Conservation (phyloP, 1,284 basidiomycete species). For the Moniliophthora roreri region DNA sequence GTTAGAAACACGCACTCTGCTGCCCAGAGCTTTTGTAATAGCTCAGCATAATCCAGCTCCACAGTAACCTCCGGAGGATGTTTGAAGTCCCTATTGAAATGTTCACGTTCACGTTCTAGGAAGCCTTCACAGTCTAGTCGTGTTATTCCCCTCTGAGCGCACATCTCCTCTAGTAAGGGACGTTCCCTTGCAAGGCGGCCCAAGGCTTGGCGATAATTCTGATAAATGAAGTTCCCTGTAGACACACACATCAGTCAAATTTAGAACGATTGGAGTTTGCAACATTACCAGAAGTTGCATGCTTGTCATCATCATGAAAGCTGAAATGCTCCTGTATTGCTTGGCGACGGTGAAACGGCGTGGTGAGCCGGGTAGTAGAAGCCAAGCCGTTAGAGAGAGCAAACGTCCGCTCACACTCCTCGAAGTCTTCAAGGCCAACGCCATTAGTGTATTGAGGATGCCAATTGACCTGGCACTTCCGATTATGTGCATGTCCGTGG, state of each 20-base stretch:
- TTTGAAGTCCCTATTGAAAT: constrained; percentile 17
- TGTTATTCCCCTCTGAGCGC: no score
- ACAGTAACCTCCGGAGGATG: constrained; percentile 15
- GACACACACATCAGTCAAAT: not conserved
- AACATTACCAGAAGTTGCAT: constrained; percentile 15
- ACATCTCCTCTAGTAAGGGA: constrained; percentile 2
- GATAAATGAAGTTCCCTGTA: not conserved
- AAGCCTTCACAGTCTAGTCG: constrained; percentile 22
- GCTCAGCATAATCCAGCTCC: constrained; percentile 21
- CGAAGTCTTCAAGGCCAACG: constrained; percentile 33
- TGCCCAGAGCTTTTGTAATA: constrained; percentile 12
- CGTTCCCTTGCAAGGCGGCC: constrained; percentile 18
- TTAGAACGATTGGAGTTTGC: no score
- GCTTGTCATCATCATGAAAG: constrained; percentile 22
- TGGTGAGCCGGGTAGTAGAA: constrained; percentile 18
- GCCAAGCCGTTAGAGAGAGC: constrained; percentile 29
- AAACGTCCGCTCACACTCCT: constrained; percentile 31
- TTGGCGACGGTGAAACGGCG: constrained; percentile 26
- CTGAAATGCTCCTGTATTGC: constrained; percentile 23
- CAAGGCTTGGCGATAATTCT: constrained; percentile 23
- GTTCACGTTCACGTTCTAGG: constrained; percentile 18
- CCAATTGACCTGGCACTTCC: constrained; percentile 28
- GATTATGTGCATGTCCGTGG: constrained; percentile 35
- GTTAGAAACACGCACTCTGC: constrained; percentile 21
- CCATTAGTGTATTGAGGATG: constrained; percentile 30